A percentile compares a stretch with the other conserved stretches of the same genome.
Conservation (phyloP, 805 yeast species). For the Candida jianshihensis region DNA sequence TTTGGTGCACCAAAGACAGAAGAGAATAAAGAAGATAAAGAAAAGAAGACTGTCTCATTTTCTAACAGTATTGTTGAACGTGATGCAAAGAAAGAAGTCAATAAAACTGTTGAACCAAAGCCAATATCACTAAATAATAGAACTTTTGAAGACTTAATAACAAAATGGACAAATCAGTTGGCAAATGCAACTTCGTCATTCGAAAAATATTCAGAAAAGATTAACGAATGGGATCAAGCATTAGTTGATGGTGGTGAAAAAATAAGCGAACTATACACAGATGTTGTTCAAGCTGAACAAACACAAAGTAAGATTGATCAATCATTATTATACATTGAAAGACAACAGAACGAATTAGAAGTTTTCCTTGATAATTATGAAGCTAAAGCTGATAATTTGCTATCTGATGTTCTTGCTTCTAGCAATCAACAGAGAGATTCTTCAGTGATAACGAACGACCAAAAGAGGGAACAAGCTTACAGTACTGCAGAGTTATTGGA, state of each 20-base stretch:
- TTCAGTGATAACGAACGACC: constrained; percentile 55
- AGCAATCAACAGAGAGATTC: constrained; percentile 20
- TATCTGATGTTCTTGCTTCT: constrained; percentile 30
- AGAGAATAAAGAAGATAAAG: constrained; percentile 2
- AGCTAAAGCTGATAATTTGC: constrained; percentile 28
- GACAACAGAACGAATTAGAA: constrained; percentile 90
- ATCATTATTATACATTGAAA: constrained; percentile 74
- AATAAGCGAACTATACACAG: constrained; percentile 68
- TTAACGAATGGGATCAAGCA: constrained; percentile 80
- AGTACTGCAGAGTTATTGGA: constrained; percentile 79
- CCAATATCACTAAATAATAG: constrained; percentile 81
- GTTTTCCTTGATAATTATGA: constrained; percentile 77
- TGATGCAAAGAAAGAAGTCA: constrained; percentile 29
- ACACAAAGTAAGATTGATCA: constrained; percentile 84
- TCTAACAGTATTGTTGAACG: constrained; percentile 18
- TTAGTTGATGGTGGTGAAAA: constrained; percentile 82
- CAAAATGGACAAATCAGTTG: constrained; percentile 88
- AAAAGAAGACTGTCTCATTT: constrained; percentile 22
- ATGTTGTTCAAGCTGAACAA: constrained; percentile 76
- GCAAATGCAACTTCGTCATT: constrained; percentile 68
- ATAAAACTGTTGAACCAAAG: constrained; percentile 55
- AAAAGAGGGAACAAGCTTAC: constrained; percentile 85
- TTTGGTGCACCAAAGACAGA: constrained; percentile 10
- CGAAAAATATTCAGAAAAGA: constrained; percentile 63
- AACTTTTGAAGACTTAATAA: constrained; percentile 85